Evolutionary conservation across 129 eudicot species (phyloP).

Genomic region (Helichrysum umbraculigerum): DNA sequence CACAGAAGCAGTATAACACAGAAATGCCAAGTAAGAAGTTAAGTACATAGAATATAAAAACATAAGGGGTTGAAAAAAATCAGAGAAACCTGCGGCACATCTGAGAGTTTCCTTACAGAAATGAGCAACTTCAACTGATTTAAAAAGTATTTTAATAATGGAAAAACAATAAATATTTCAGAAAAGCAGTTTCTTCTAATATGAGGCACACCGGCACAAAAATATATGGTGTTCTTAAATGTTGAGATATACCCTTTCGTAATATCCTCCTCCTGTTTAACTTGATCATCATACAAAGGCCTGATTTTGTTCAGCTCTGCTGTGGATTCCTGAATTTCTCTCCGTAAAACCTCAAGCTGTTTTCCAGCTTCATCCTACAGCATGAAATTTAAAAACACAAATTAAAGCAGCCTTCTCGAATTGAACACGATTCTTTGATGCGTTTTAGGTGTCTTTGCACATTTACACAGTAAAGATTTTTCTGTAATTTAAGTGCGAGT

Average conservation of each 20-base stretch:
- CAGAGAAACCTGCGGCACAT: not conserved
- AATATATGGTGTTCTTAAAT: conserved; percentile 13
- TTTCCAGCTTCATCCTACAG: conserved; percentile 79
- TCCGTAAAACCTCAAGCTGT: conserved; percentile 74
- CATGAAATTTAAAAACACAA: conserved; percentile 6
- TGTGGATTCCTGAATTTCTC: conserved; percentile 71
- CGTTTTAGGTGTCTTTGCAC: not conserved
- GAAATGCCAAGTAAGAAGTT: not conserved
- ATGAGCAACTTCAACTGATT: not conserved
- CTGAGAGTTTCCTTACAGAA: not conserved
- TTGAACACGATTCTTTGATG: conserved; percentile 1
- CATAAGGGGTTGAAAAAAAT: too few relatives aligned
- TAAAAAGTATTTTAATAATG: not conserved
- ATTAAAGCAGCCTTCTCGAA: conserved; percentile 6
- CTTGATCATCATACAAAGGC: conserved; percentile 63
- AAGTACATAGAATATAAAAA: not conserved
- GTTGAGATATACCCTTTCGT: conserved; percentile 61
- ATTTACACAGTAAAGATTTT: not conserved
- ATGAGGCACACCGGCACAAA: not conserved
- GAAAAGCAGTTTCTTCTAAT: not conserved
- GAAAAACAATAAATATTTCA: not conserved
- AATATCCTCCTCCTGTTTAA: conserved; percentile 69
- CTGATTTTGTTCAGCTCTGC: conserved; percentile 63
- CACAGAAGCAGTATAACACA: conserved; percentile 19
- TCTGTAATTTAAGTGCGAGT: not conserved